These are phyloP conservation scores for Cyclocybe aegerita DNA, from an alignment of 768 basidiomycete species.

Conservation along the genomic window DNA sequence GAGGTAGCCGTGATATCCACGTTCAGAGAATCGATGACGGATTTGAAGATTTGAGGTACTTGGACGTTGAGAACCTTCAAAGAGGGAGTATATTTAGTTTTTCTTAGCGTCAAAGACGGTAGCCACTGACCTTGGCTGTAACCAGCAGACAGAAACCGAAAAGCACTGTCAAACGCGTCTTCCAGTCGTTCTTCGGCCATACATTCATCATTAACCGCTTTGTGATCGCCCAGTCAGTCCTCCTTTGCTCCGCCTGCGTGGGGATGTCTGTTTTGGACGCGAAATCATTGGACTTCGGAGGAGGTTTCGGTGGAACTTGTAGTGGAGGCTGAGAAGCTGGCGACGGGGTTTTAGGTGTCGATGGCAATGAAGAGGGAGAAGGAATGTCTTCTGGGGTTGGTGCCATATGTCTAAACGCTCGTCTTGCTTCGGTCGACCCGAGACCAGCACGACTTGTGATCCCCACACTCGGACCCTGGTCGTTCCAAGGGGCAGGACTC, in stretches of 20 bases:
- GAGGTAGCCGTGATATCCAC: slow-evolving; percentile 69
- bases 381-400: no score
- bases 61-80: slow-evolving; percentile 91
- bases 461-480: no score
- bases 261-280: slow-evolving; percentile 15
- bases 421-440: no score
- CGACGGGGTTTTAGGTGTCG: neutral
- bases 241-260: slow-evolving; percentile 52
- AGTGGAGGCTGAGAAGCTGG: neutral
- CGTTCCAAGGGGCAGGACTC: no score
- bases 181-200: slow-evolving; percentile 89
- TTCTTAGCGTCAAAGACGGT: neutral
- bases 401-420: no score
- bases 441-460: no score
- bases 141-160: slow-evolving; percentile 80
- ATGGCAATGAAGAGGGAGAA: neutral
- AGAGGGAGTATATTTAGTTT: neutral
- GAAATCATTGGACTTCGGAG: neutral
- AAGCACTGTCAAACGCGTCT: slow-evolving; percentile 77
- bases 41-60: slow-evolving; percentile 96
- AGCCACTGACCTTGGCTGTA: slow-evolving; percentile 70
- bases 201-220: slow-evolving; percentile 83
- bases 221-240: slow-evolving; percentile 85
- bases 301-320: neutral
- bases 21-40: slow-evolving; percentile 87